Evolutionary conservation across 345 rosid species (phyloP), one percentile per base, ranked within the genome.

Genomic region (Melaleuca alternifolia): DNA sequence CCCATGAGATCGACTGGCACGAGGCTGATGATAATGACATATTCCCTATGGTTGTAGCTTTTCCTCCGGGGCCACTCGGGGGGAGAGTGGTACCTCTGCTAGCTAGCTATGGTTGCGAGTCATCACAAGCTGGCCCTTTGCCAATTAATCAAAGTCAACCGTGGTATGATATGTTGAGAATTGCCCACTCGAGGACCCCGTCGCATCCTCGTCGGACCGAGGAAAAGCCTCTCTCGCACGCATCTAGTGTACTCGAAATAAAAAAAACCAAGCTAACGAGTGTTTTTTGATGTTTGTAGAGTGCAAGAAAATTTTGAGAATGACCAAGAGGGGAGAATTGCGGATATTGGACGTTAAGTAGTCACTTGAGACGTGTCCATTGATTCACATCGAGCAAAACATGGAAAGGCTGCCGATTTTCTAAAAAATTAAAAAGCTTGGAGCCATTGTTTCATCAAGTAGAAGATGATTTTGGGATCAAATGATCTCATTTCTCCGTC

Each of bases 241-340:
- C 77, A 65, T 65, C 46, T 23, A 11, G 5, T 13, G 46, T 8
- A 30, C 77, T 65, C 44, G 20, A 65, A 65, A 30, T 1, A 0
- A 16, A 33, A 65, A 46, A 33, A 65, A 46, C 12, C 4, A 24
- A 11, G 41, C 79, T 18, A 16, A 46, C 0, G 12, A 33, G 46
- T 8, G 46, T 8, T 33, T 10, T 65, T 11, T 6, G 10, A n/a
- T n/a, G 9, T 1, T 2, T 65, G 44, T 9, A 8, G 1, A 65
- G 44, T 11, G 1, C 11, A 20, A 30, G 10, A 23, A 33, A 30
- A 65, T 3, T 15, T 30, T 16, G 6, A 7, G 8, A 65, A 33
- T 8, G 77, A 65, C 12, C 3, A 0, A n/a, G n/a, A n/a, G n/a
- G 10, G 7, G 10, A 6, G 6, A 14, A 2, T 62, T 10, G 0